phyloP scores from a whole-genome alignment of 192 early-diverging fungal genomes.

The Linnemannia elongata region DNA sequence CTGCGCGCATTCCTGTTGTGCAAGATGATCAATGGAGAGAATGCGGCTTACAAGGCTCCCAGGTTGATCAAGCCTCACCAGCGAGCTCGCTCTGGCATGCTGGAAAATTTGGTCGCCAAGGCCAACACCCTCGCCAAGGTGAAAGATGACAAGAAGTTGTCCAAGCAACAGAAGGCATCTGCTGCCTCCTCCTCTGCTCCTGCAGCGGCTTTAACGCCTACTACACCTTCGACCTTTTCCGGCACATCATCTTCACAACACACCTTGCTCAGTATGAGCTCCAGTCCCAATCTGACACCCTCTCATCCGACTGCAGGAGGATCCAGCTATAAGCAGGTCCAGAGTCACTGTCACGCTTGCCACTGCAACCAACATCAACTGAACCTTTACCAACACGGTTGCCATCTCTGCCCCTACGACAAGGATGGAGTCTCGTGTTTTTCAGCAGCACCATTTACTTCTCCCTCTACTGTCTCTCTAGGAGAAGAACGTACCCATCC shows the following conservation, averaged over 20 bases:
- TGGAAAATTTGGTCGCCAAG: constrained; percentile 60
- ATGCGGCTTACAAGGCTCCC: constrained; percentile 68
- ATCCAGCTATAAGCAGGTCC: not conserved
- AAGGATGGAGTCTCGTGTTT: not conserved
- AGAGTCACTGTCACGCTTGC: not conserved
- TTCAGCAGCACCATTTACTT: not conserved
- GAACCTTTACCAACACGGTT: not conserved
- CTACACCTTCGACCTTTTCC: not conserved
- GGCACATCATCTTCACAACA: not conserved
- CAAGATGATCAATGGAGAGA: constrained; percentile 69
- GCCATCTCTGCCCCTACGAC: not conserved
- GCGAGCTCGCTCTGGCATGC: constrained; percentile 64
- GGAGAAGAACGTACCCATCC: not conserved
- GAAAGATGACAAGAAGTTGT: constrained; percentile 30
- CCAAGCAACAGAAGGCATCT: constrained; percentile 5
- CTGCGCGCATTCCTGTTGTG: constrained; percentile 57
- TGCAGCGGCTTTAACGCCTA: not conserved
- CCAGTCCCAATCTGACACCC: not conserved
- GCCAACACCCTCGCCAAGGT: constrained; percentile 54
- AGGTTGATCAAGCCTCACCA: constrained; percentile 61
- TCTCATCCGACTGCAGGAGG: not conserved
- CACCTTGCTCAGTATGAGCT: not conserved
- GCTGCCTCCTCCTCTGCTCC: not conserved
- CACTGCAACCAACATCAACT: not conserved
- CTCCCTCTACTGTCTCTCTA: not conserved